Conservation (phyloP, 176 grass and related monocot species). For the Aechmea fasciata region DNA sequence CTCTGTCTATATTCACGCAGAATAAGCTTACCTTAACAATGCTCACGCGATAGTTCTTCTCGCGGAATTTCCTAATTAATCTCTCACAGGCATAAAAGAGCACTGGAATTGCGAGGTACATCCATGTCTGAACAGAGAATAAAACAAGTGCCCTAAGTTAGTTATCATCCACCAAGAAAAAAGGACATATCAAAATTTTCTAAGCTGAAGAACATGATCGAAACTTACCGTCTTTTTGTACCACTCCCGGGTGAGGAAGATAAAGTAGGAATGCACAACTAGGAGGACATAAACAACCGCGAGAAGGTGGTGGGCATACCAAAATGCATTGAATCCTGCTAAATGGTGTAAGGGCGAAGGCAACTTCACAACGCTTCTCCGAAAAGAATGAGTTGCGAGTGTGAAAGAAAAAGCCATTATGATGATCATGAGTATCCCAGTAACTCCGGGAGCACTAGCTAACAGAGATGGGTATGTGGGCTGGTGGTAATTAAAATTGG, state of each 20-base stretch:
- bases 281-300: conserved; percentile 73
- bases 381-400: conserved; percentile 73
- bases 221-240: conserved; percentile 87
- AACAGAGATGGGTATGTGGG: conserved; percentile 68
- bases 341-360: conserved; percentile 85
- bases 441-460: conserved; percentile 58
- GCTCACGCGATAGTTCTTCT: conserved; percentile 61
- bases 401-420: conserved; percentile 98
- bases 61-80: conserved; percentile 81
- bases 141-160: no score
- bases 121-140: conserved; percentile 73
- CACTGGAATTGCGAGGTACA: conserved; percentile 84
- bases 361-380: conserved; percentile 84
- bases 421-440: conserved; percentile 87
- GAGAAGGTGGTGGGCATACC: conserved; percentile 95
- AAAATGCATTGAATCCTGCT: conserved; percentile 97
- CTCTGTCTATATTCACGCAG: neutral
- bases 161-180: no score
- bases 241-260: conserved; percentile 83
- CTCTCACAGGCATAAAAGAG: conserved; percentile 94
- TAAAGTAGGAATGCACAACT: conserved; percentile 87
- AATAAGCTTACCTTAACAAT: conserved; percentile 55
- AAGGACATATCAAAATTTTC: no score
- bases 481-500: conserved; percentile 59
- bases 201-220: neutral